Evolutionary conservation across 441 rosid species (phyloP).

Genomic region (Euphorbia celastroides): DNA sequence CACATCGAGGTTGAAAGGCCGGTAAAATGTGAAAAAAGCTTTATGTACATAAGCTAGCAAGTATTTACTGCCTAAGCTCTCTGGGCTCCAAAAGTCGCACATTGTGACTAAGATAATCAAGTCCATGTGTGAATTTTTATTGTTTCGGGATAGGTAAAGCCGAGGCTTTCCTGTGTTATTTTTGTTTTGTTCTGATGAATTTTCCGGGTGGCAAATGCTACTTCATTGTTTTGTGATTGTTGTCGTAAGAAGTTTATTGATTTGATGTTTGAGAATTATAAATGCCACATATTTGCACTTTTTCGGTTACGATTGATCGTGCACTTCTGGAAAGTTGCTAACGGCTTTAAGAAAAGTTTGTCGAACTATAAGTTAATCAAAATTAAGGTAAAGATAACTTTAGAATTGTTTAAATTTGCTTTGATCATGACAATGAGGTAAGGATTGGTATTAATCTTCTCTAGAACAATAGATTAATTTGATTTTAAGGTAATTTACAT

Average conservation of each 20-base stretch:
- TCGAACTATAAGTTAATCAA: too few relatives aligned
- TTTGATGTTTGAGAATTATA: slow-evolving; percentile 12
- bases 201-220: slow-evolving; percentile 26
- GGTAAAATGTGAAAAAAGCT: slow-evolving; percentile 19
- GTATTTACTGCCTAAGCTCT: slow-evolving; percentile 4
- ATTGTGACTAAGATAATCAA: slow-evolving; percentile 37
- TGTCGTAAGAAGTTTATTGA: slow-evolving; percentile 18
- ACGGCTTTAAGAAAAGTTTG: too few relatives aligned
- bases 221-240: slow-evolving; percentile 21
- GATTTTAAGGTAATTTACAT: too few relatives aligned
- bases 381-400: neutral
- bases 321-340: too few relatives aligned
- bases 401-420: neutral
- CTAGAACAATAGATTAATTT: too few relatives aligned
- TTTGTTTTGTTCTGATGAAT: slow-evolving; percentile 9
- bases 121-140: slow-evolving; percentile 52
- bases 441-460: too few relatives aligned
- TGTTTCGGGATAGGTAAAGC: slow-evolving; percentile 30
- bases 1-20: slow-evolving; percentile 32
- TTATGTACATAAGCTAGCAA: slow-evolving; percentile 20
- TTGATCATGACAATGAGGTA: neutral
- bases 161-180: slow-evolving; percentile 32
- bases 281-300: neutral
- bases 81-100: slow-evolving; percentile 29
- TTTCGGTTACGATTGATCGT: too few relatives aligned